A percentile compares a stretch with the other conserved stretches of the same genome.
Conservation (phyloP, 2,329 filamentous ascomycete species). For the Paraphaeosphaeria sporulosa region DNA sequence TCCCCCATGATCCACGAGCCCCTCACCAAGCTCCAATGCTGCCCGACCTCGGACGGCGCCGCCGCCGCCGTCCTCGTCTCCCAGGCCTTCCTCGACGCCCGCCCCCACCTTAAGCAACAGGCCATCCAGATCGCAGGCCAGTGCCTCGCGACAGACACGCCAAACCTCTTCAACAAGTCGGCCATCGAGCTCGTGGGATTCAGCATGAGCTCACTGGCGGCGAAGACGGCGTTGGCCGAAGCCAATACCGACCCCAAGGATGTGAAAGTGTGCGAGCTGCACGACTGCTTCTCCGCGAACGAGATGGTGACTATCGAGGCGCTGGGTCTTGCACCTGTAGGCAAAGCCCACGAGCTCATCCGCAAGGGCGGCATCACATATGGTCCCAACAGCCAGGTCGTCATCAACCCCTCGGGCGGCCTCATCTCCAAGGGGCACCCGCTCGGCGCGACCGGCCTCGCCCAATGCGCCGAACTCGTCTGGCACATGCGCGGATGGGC, state of each 20-base stretch:
- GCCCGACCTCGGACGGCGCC: conserved; percentile 91
- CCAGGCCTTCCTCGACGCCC: conserved; percentile 83
- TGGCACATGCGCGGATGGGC: conserved; percentile 98
- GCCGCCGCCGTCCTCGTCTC: conserved; percentile 90
- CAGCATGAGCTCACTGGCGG: conserved; percentile 80
- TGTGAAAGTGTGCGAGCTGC: conserved; percentile 86
- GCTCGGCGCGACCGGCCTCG: conserved; percentile 90
- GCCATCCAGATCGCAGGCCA: conserved; percentile 92
- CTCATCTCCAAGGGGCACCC: conserved; percentile 97
- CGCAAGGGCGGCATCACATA: conserved; percentile 90
- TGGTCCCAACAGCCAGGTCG: conserved; percentile 68
- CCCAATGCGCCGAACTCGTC: conserved; percentile 92
- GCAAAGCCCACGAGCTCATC: conserved; percentile 92
- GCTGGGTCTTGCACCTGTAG: conserved; percentile 76
- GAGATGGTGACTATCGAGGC: conserved; percentile 92
- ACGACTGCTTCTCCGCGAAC: conserved; percentile 97
- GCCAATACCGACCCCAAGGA: conserved; percentile 72
- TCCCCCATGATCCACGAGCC: conserved; percentile 82
- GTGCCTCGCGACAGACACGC: conserved; percentile 82
- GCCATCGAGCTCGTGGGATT: conserved; percentile 90
- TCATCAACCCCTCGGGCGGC: conserved; percentile 93
- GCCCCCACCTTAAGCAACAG: conserved; percentile 80
- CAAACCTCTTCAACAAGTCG: conserved; percentile 77
- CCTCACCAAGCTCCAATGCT: conserved; percentile 97
- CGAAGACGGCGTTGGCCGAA: conserved; percentile 73